Evolutionary conservation across 140 eudicot genomes (phyloP), one percentile per base, ranked within the genome.

Genomic region (Anethum foeniculum): DNA sequence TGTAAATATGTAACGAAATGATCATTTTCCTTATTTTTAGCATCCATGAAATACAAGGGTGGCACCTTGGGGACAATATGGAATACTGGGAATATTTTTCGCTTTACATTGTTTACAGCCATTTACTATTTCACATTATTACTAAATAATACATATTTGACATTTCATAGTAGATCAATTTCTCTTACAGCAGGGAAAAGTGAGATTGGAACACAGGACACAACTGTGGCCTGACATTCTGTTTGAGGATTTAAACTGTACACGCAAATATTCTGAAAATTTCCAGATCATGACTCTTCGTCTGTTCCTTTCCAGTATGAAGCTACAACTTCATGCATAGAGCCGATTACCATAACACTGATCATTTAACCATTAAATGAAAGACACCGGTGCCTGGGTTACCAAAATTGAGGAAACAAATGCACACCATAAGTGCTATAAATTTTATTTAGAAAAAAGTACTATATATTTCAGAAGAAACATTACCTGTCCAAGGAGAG

Each of bases 181-280:
- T 49, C 56, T 49, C 23, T 49, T 49, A 49, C 56, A 49, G 23
- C 23, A 49, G 21, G 56, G 6, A 49, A 49, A 13, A 49, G 6
- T 14, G 56, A 49, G 56, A 15, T 0, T 15, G 56, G 21, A 4
- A 48, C 23, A 47, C 44, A 2, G 81, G 78, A 68, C 19, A 64
- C 71, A 7, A 16, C 75, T 46, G 56, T 60, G 32, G 49, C 3
- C 56, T n/a, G 41, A 76, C 46, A 77, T 79, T 74, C 79, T 11
- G 15, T 77, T 39, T 38, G n/a, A 81, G 25, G 27, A 60, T 58
- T 84, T 47, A 51, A 75, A 73, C 86, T 88, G 84, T 41, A 41
- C 46, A 41, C 9, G 46, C 46, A 44, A 44, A 44, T 44, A 44
- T 44, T 44, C 48, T 6, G 30, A 2, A 9, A 58, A 44, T 44